phyloP scores from a whole-genome alignment of 768 basidiomycete genomes.

The Calvatia gigantea region DNA sequence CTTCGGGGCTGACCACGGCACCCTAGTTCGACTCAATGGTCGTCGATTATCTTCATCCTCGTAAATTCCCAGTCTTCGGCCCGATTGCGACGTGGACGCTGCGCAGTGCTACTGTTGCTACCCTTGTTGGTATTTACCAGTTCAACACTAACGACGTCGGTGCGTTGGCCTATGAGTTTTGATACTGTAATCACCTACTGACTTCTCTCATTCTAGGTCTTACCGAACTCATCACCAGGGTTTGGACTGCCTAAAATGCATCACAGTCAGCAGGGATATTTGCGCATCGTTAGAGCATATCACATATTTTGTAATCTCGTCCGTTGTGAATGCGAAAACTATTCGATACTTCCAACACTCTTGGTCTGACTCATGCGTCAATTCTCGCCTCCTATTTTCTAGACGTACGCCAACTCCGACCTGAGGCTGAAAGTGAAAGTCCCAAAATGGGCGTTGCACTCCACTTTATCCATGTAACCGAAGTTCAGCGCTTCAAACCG shows the following conservation, averaged over 20 bases:
- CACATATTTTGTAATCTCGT: background rate
- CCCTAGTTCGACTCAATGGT: constrained; percentile 69
- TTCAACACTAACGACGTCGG: constrained; percentile 99
- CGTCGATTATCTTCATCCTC: constrained; percentile 88
- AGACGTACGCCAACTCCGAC: too few species aligned
- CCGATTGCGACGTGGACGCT: constrained; percentile 70
- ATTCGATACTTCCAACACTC: too few species aligned
- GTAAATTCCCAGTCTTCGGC: constrained; percentile 89
- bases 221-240: constrained; percentile 78
- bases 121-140: constrained; percentile 89
- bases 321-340: too few species aligned
- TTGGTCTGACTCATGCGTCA: too few species aligned
- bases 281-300: background rate
- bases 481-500: too few species aligned
- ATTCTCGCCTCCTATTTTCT: too few species aligned
- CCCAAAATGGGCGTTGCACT: too few species aligned
- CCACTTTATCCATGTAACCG: too few species aligned
- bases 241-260: constrained; percentile 69
- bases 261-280: background rate
- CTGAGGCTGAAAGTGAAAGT: too few species aligned
- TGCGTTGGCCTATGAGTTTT: constrained; percentile 36
- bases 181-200: background rate
- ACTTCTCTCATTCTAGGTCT: constrained; percentile 48
- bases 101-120: constrained; percentile 72
- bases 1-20: background rate